These are phyloP conservation scores for Rhizopus stolonifer DNA, from an alignment of 371 early-diverging fungal species.

Conservation along the genomic window DNA sequence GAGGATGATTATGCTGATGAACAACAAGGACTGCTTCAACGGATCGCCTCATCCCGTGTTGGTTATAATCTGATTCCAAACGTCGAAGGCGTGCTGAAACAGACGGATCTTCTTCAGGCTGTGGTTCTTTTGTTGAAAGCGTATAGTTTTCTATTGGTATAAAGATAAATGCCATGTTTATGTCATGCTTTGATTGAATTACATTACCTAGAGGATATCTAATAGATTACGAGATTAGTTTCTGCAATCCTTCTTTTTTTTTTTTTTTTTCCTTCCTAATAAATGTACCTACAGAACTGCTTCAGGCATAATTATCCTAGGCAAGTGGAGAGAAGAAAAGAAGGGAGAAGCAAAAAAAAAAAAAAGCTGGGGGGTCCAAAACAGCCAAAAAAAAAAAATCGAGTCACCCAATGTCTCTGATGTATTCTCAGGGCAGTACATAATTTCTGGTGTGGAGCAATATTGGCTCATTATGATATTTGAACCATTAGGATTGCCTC, in stretches of 20 bases:
- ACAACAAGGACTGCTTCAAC: constrained; percentile 80
- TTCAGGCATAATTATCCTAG: neutral
- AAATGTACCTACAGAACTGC: constrained; percentile 2
- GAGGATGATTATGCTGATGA: constrained; percentile 83
- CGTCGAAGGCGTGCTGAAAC: constrained; percentile 65
- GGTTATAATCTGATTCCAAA: constrained; percentile 65
- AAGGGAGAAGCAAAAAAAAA: too few relatives aligned
- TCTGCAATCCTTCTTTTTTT: neutral
- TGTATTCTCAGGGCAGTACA: too few relatives aligned
- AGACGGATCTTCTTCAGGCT: constrained; percentile 74
- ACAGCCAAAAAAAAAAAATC: too few relatives aligned
- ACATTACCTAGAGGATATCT: constrained; percentile 7
- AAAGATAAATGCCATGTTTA: too few relatives aligned
- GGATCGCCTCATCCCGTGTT: constrained; percentile 66
- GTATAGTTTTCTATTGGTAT: constrained; percentile 59
- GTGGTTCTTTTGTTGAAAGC: constrained; percentile 75
- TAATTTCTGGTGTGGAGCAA: too few relatives aligned
- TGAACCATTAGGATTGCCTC: too few relatives aligned
- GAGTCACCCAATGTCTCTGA: too few relatives aligned
- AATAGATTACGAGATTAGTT: neutral
- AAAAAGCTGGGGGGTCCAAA: too few relatives aligned
- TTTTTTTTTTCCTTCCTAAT: neutral
- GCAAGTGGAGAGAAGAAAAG: too few relatives aligned
- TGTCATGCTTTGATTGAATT: neutral
- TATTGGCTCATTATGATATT: too few relatives aligned